phyloP scores from a whole-genome alignment of 192 early-diverging fungal genomes.

The Linnemannia elongata region DNA sequence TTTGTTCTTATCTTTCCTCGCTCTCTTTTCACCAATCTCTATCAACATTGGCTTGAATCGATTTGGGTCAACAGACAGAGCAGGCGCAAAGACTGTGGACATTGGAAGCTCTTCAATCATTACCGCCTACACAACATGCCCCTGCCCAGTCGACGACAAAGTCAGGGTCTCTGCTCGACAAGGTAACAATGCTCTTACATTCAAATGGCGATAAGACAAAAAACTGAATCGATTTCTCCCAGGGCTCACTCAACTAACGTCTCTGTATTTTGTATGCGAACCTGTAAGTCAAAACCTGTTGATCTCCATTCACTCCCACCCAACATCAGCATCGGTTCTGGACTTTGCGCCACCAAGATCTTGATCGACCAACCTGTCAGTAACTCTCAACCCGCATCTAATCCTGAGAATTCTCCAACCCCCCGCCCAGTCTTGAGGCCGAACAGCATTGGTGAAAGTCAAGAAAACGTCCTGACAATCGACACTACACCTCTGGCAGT shows the following conservation, averaged over 20 bases:
- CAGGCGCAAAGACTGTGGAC: constrained; percentile 36
- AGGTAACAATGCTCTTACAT: neutral
- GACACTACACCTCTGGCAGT: constrained; percentile 17
- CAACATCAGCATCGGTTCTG: constrained; percentile 29
- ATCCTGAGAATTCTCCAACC: neutral
- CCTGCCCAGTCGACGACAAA: neutral
- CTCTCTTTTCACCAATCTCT: neutral
- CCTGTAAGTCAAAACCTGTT: constrained; percentile 5
- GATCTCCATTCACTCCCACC: constrained; percentile 15
- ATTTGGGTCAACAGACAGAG: constrained; percentile 14
- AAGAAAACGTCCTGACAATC: constrained; percentile 15
- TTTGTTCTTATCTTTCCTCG: neutral
- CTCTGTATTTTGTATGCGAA: neutral
- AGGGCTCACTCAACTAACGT: neutral
- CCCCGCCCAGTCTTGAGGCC: constrained; percentile 6
- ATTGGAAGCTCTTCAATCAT: constrained; percentile 26
- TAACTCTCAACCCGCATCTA: neutral
- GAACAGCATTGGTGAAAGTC: neutral
- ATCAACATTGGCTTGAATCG: neutral
- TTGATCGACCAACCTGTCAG: constrained; percentile 32
- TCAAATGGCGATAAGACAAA: neutral
- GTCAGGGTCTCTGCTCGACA: neutral
- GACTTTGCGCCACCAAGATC: constrained; percentile 32
- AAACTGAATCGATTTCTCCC: neutral
- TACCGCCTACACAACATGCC: neutral